Evolutionary conservation across 305 asterid species (phyloP).

Genomic region (Plantago coronopus): DNA sequence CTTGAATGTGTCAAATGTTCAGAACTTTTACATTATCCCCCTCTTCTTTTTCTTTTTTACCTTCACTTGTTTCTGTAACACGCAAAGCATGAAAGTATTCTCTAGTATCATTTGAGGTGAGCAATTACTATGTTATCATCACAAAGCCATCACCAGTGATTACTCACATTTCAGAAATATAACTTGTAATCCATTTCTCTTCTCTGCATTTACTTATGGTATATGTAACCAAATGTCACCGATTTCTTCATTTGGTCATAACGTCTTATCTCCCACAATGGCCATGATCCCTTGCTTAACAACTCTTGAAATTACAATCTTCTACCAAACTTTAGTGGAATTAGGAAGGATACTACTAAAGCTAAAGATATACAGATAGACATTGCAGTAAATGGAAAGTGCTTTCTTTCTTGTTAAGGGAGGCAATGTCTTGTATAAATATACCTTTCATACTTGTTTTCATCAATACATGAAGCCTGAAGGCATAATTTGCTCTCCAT

Average conservation of each 20-base stretch:
- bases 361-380: conserved; percentile 36
- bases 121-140: neutral
- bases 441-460: conserved; percentile 12
- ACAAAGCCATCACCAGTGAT: neutral
- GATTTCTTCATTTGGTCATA: neutral
- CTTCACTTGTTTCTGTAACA: conserved; percentile 1
- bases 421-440: conserved; percentile 26
- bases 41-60: neutral
- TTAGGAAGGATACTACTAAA: conserved; percentile 31
- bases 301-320: conserved; percentile 31
- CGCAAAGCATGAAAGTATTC: neutral
- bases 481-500: neutral
- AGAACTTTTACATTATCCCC: neutral
- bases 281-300: neutral
- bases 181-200: neutral
- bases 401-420: conserved; percentile 38
- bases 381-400: conserved; percentile 19
- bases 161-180: neutral
- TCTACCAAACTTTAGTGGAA: conserved; percentile 33
- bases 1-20: conserved; percentile 8
- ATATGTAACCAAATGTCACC: conserved; percentile 9
- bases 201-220: neutral
- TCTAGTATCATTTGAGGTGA: neutral
- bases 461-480: conserved; percentile 7
- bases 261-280: conserved; percentile 5